Percentiles rank a stretch among this genome's conserved stretches.
phyloP scores from a whole-genome alignment of 2,329 filamentous ascomycete genomes.

The Mycosphaerella arachidis region DNA sequence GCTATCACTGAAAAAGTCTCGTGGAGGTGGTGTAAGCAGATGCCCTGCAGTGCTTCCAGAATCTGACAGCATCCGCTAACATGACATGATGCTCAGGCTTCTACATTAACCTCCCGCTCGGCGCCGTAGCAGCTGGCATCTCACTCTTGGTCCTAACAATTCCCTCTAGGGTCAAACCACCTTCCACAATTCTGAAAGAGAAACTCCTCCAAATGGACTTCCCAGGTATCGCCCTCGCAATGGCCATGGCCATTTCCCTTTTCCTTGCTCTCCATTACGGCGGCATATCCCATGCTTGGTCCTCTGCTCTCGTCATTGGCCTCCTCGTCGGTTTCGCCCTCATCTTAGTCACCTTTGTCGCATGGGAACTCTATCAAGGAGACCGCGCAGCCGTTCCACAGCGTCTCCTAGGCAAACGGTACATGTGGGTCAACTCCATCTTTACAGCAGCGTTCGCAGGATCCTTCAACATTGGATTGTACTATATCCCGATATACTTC shows the following conservation, averaged over 20 bases:
- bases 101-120: conserved; percentile 43
- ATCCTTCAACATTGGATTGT: conserved; percentile 34
- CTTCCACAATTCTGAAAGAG: conserved; percentile 19
- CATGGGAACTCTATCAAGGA: conserved; percentile 35
- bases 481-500: conserved; percentile 40
- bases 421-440: conserved; percentile 31
- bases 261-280: conserved; percentile 39
- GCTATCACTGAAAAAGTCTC: not conserved
- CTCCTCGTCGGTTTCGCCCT: conserved; percentile 33
- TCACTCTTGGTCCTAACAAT: conserved; percentile 31
- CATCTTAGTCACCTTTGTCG: conserved; percentile 31
- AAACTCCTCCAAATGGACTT: conserved; percentile 34
- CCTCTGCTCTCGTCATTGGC: conserved; percentile 32
- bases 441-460: not conserved
- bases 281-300: conserved; percentile 34
- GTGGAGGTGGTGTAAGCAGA: not conserved
- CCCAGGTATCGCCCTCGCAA: conserved; percentile 34
- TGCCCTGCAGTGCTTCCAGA: too few relatives aligned
- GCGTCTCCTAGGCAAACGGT: conserved; percentile 30
- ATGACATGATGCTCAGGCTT: conserved; percentile 3
- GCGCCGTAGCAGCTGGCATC: conserved; percentile 30
- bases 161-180: conserved; percentile 29
- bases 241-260: conserved; percentile 34
- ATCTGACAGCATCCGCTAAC: too few relatives aligned
- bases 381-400: conserved; percentile 39